These are phyloP conservation scores for Cladophialophora chaetospira DNA, from an alignment of 2,329 filamentous ascomycete species.

Conservation along the genomic window DNA sequence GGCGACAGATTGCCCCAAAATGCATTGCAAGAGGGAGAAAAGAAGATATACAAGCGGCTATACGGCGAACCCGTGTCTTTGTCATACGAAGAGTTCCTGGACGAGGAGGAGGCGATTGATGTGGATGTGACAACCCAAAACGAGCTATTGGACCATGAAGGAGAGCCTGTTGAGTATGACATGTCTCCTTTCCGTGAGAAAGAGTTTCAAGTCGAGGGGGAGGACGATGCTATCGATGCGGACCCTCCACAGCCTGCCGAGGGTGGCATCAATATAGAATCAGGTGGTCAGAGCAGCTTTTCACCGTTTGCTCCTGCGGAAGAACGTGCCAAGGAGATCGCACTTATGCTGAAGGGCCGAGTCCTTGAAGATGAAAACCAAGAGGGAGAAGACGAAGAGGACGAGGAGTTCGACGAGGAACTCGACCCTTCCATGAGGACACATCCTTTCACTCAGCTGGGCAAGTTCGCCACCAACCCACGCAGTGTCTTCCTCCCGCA, in stretches of 20 bases:
- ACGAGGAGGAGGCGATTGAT: constrained; percentile 36
- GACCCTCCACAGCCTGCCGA: constrained; percentile 4
- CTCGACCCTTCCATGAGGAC: constrained; percentile 39
- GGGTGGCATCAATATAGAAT: constrained; percentile 24
- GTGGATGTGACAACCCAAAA: constrained; percentile 39
- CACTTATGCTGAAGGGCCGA: constrained; percentile 43
- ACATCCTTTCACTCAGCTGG: constrained; percentile 73
- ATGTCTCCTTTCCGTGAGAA: constrained; percentile 24
- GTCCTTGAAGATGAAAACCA: constrained; percentile 48
- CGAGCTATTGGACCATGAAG: constrained; percentile 42
- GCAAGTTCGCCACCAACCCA: constrained; percentile 73
- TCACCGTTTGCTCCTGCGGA: constrained; percentile 30
- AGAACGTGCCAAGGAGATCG: constrained; percentile 41
- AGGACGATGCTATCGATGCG: neutral
- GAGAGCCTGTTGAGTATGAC: constrained; percentile 39
- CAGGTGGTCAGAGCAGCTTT: constrained; percentile 7
- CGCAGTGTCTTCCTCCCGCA: constrained; percentile 75
- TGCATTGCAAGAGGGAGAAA: constrained; percentile 70
- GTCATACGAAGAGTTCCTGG: constrained; percentile 35
- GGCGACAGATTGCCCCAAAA: constrained; percentile 74
- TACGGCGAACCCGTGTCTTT: constrained; percentile 68
- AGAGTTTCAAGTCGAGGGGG: neutral
- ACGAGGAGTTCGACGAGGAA: neutral
- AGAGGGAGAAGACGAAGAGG: constrained; percentile 36
- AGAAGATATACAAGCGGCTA: constrained; percentile 73